phyloP scores from a whole-genome alignment of 352 stramenopile species.

The Phytopythium delawarense region DNA sequence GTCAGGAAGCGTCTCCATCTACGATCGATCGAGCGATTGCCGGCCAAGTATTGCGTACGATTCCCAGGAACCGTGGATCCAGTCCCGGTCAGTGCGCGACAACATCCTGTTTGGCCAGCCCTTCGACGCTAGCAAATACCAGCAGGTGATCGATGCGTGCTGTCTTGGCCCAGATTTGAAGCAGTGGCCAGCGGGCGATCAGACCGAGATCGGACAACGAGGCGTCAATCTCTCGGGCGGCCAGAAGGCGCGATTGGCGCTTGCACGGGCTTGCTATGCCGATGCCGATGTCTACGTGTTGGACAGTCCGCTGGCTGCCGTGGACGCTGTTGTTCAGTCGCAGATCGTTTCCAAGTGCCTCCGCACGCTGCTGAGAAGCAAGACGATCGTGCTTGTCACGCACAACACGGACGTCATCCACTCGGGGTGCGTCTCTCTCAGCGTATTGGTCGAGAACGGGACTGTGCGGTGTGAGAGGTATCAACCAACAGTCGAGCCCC shows the following conservation, averaged over 20 bases:
- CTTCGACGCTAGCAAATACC: constrained; percentile 34
- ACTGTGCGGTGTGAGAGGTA: not conserved
- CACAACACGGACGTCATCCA: constrained; percentile 1
- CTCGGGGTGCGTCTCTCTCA: not conserved
- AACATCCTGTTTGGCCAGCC: constrained; percentile 54
- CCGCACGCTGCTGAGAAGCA: not conserved
- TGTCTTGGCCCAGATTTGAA: constrained; percentile 85
- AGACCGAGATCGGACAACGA: constrained; percentile 91
- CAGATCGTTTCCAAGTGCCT: constrained; percentile 7
- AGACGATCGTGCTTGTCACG: constrained; percentile 7
- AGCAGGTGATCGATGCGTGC: constrained; percentile 66
- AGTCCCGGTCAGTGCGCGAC: constrained; percentile 42
- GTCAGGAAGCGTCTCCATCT: not conserved
- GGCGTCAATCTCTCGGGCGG: constrained; percentile 86
- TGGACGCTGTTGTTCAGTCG: constrained; percentile 26
- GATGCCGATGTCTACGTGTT: constrained; percentile 63
- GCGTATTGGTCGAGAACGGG: not conserved
- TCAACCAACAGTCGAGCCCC: not conserved
- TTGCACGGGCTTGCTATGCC: constrained; percentile 60
- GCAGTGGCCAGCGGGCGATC: constrained; percentile 80
- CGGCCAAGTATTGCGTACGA: constrained; percentile 22
- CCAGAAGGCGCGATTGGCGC: constrained; percentile 65
- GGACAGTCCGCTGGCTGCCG: constrained; percentile 60
- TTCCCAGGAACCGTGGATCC: constrained; percentile 46
- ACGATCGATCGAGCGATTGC: not conserved